A percentile compares a stretch with the other conserved stretches of the same genome.
phyloP scores from a whole-genome alignment of 768 basidiomycete species.

The Auriculariales sp. region DNA sequence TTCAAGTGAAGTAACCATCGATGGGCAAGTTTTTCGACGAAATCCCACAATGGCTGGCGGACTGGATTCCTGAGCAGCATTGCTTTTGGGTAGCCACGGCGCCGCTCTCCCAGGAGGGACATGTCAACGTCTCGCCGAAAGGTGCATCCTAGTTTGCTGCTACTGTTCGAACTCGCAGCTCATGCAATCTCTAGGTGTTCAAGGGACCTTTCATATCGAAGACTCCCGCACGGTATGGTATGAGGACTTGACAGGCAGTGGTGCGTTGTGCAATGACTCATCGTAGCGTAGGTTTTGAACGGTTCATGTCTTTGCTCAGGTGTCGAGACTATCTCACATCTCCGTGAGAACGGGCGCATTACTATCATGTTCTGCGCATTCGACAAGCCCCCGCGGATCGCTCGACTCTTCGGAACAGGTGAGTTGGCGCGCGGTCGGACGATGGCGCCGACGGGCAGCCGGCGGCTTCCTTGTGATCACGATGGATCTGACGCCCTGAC shows the following conservation, averaged over 20 bases:
- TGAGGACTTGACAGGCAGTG: slow-evolving; percentile 58
- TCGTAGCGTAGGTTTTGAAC: neutral
- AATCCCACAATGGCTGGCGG: slow-evolving; percentile 35
- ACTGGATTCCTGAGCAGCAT: slow-evolving; percentile 48
- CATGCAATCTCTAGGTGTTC: slow-evolving; percentile 18
- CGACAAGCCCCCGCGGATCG: slow-evolving; percentile 41
- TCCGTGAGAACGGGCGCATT: slow-evolving; percentile 49
- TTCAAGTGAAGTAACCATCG: too few species aligned
- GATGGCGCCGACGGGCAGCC: neutral
- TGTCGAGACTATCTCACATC: slow-evolving; percentile 42
- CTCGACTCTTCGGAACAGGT: slow-evolving; percentile 49
- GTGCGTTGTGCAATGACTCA: slow-evolving; percentile 20
- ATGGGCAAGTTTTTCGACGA: slow-evolving; percentile 49
- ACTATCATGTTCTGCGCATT: slow-evolving; percentile 50
- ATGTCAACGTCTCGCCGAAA: slow-evolving; percentile 58
- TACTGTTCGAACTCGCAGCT: neutral
- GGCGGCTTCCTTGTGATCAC: neutral
- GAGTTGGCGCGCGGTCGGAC: slow-evolving; percentile 5
- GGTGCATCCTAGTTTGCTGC: neutral
- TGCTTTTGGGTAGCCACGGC: slow-evolving; percentile 63
- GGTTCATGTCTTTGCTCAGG: slow-evolving; percentile 18
- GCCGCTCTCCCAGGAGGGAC: slow-evolving; percentile 39
- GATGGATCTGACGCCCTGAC: neutral
- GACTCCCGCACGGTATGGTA: slow-evolving; percentile 49
- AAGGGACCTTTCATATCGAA: slow-evolving; percentile 44